Conservation (phyloP, 768 basidiomycete genomes). For the Tricholoma sp. region DNA sequence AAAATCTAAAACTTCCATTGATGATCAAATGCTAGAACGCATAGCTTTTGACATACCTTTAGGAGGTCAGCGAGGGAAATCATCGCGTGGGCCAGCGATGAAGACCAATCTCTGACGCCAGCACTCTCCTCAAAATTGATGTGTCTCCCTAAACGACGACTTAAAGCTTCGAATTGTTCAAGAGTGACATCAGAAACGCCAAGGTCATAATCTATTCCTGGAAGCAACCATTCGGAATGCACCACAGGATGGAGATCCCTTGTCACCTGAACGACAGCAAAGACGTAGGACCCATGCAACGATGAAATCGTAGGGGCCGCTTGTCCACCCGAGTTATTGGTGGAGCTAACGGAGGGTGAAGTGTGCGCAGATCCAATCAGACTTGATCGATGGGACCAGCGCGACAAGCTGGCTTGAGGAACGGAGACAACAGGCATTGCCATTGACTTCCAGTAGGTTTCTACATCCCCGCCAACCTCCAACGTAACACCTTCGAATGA, state of each 20-base stretch:
- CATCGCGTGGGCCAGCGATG: slow-evolving; percentile 49
- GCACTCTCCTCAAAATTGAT: slow-evolving; percentile 23
- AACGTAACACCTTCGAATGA: slow-evolving; percentile 91
- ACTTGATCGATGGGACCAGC: slow-evolving; percentile 36
- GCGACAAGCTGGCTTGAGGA: slow-evolving; percentile 31
- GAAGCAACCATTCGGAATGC: slow-evolving; percentile 71
- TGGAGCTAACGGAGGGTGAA: slow-evolving; percentile 64
- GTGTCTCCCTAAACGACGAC: slow-evolving; percentile 43
- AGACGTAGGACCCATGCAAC: slow-evolving; percentile 82
- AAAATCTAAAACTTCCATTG: slow-evolving; percentile 39
- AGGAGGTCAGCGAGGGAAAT: slow-evolving; percentile 71
- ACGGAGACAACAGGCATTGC: slow-evolving; percentile 42
- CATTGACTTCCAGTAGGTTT: slow-evolving; percentile 98
- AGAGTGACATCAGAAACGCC: slow-evolving; percentile 82
- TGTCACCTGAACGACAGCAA: slow-evolving; percentile 87
- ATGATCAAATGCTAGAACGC: neutral
- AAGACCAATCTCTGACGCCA: slow-evolving; percentile 40
- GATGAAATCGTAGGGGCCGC: slow-evolving; percentile 78
- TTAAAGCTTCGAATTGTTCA: slow-evolving; percentile 70
- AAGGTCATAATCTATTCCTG: slow-evolving; percentile 67
- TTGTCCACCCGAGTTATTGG: slow-evolving; percentile 41
- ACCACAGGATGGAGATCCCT: slow-evolving; percentile 88
- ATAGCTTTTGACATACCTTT: slow-evolving; percentile 40
- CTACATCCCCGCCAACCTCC: slow-evolving; percentile 90
- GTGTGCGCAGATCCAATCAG: slow-evolving; percentile 55